These are phyloP conservation scores for Postia placenta DNA, from an alignment of 768 basidiomycete genomes.

Conservation along the genomic window DNA sequence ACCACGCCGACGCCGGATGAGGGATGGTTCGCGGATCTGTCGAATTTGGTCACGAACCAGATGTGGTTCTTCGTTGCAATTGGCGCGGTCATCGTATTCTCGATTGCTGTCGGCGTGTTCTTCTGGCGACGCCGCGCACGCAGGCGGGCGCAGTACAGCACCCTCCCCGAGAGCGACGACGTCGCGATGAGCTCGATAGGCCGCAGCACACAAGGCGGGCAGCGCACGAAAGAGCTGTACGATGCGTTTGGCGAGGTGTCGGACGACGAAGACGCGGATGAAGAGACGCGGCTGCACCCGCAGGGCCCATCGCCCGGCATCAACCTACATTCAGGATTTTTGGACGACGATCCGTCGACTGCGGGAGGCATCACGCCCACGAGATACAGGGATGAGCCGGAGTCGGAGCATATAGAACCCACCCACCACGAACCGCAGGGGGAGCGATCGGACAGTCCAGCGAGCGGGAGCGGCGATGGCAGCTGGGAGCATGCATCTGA, in stretches of 20 bases:
- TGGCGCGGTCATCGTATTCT: constrained; percentile 75
- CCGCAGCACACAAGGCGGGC: constrained; percentile 26
- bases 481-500: constrained; percentile 73
- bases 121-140: constrained; percentile 66
- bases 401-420: constrained; percentile 11
- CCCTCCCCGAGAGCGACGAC: constrained; percentile 58
- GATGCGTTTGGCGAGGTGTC: constrained; percentile 93
- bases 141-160: constrained; percentile 45
- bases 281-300: constrained; percentile 55
- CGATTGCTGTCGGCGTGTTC: constrained; percentile 61
- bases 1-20: constrained; percentile 59
- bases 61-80: constrained; percentile 89
- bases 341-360: constrained; percentile 61
- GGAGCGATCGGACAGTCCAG: constrained; percentile 25
- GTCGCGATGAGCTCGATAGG: constrained; percentile 73
- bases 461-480: constrained; percentile 47
- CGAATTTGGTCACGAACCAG: constrained; percentile 63
- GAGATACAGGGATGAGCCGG: constrained; percentile 55
- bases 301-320: constrained; percentile 30
- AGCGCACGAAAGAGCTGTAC: constrained; percentile 84
- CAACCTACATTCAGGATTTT: constrained; percentile 73
- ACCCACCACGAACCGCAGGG: constrained; percentile 5
- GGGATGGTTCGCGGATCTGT: constrained; percentile 81
- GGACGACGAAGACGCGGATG: constrained; percentile 76
- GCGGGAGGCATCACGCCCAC: constrained; percentile 20